Conservation (phyloP, 2,329 filamentous ascomycete species). For the Clarireedia hainanense region DNA sequence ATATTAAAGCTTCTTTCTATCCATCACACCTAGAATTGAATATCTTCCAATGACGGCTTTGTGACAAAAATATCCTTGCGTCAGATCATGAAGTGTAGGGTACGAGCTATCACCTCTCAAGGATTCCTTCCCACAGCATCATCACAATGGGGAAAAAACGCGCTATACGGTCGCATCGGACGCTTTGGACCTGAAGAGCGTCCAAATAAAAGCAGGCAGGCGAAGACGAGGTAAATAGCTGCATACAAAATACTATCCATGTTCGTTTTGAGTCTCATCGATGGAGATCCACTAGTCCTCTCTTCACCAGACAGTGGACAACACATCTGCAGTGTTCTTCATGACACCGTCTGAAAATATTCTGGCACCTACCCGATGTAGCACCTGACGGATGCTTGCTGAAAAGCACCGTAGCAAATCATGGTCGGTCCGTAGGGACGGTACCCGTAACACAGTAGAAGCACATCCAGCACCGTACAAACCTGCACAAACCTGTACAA, state of each 20-base stretch:
- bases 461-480: neutral
- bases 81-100: slow-evolving; percentile 4
- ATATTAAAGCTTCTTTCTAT: neutral
- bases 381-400: slow-evolving; percentile 5
- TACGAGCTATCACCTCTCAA: neutral
- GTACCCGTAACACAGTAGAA: slow-evolving; percentile 3
- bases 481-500: neutral
- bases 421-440: slow-evolving; percentile 10
- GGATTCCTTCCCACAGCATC: neutral
- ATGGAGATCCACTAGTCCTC: neutral
- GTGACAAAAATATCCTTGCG: slow-evolving; percentile 1
- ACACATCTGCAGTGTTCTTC: slow-evolving; percentile 1
- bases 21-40: neutral
- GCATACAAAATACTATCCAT: neutral
- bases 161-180: neutral
- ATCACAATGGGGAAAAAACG: neutral
- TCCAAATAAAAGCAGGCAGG: neutral
- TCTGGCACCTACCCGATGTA: slow-evolving; percentile 6
- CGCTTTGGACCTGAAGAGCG: neutral
- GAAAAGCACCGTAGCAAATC: neutral
- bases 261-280: neutral
- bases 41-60: neutral
- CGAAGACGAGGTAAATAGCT: neutral
- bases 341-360: neutral
- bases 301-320: slow-evolving; percentile 1